These are phyloP conservation scores for Stipa capillata DNA, from an alignment of 176 grass and related monocot genomes.

Conservation along the genomic window DNA sequence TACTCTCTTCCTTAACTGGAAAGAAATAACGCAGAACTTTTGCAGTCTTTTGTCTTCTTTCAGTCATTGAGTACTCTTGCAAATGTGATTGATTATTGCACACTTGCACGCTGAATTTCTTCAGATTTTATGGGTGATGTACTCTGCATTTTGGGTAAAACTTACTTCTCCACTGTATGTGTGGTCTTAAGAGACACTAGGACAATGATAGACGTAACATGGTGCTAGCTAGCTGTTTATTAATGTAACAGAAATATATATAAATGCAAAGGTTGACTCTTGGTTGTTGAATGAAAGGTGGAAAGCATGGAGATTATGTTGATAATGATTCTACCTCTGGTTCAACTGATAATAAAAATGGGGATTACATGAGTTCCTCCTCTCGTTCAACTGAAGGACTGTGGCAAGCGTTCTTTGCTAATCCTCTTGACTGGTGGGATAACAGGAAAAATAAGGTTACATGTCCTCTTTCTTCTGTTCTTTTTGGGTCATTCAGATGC, in stretches of 20 bases:
- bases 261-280: slow-evolving; percentile 5
- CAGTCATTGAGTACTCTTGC: background rate
- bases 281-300: slow-evolving; percentile 25
- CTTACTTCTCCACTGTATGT: background rate
- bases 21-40: background rate
- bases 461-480: slow-evolving; percentile 3
- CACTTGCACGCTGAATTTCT: background rate
- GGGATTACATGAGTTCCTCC: slow-evolving; percentile 21
- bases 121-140: background rate
- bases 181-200: background rate
- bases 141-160: background rate
- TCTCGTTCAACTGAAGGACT: slow-evolving; percentile 60
- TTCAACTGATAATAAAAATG: slow-evolving; percentile 25
- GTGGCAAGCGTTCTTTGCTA: slow-evolving; percentile 96
- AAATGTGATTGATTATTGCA: background rate
- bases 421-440: slow-evolving; percentile 96
- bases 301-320: slow-evolving; percentile 23
- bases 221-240: background rate
- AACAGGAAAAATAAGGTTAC: slow-evolving; percentile 89
- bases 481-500: background rate
- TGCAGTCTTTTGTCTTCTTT: background rate
- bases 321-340: slow-evolving; percentile 11
- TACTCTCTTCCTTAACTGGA: background rate
- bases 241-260: background rate
- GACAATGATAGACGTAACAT: background rate